These are phyloP conservation scores for Leptomonas seymouri DNA, from an alignment of 208 protist species.

Conservation along the genomic window DNA sequence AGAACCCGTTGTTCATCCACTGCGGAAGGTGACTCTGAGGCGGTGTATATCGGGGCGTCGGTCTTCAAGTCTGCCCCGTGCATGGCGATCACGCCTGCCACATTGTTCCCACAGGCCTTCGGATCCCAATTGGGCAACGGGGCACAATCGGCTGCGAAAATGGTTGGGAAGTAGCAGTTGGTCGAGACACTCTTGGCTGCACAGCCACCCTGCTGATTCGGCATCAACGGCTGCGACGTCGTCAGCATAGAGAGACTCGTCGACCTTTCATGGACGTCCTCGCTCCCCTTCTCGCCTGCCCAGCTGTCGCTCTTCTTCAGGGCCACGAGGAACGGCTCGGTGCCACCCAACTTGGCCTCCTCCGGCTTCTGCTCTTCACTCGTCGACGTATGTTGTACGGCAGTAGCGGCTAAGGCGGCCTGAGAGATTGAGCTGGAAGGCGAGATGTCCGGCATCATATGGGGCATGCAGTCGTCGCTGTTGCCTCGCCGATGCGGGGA, in stretches of 20 bases:
- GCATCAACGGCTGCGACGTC: slow-evolving; percentile 7
- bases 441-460: not conserved
- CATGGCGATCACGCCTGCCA: slow-evolving; percentile 28
- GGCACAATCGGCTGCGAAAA: slow-evolving; percentile 10
- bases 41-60: not conserved
- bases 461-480: slow-evolving; percentile 1
- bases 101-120: slow-evolving; percentile 30
- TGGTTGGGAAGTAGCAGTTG: not conserved
- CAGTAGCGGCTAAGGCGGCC: not conserved
- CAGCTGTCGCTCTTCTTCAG: slow-evolving; percentile 3
- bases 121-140: slow-evolving; percentile 32
- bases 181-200: not conserved
- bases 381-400: not conserved
- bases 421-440: not conserved
- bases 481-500: slow-evolving; percentile 1
- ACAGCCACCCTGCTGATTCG: slow-evolving; percentile 4
- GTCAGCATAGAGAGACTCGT: not conserved
- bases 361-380: not conserved
- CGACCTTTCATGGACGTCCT: not conserved
- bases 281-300: not conserved
- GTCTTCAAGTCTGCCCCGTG: slow-evolving; percentile 20
- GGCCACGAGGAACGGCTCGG: not conserved
- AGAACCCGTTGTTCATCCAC: not conserved
- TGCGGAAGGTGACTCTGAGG: not conserved
- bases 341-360: not conserved